These are phyloP conservation scores for Drosera capensis DNA, from an alignment of 148 eudicot genomes.

Conservation along the genomic window DNA sequence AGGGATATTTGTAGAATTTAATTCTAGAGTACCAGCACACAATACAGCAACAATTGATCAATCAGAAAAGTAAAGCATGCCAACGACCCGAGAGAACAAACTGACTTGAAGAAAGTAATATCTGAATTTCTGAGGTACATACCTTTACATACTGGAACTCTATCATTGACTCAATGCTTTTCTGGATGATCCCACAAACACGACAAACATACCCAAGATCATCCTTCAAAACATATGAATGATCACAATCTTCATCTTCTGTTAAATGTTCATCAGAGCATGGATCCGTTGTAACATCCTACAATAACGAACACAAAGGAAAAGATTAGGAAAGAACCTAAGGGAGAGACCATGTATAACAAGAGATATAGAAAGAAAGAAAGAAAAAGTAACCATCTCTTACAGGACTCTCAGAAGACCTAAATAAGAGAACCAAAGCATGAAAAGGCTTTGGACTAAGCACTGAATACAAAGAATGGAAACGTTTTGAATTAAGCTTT, in stretches of 20 bases:
- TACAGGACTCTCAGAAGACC: no score
- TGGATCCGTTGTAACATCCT: conserved; percentile 45
- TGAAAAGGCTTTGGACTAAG: no score
- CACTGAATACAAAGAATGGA: no score
- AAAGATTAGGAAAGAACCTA: not conserved
- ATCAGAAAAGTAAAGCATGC: no score
- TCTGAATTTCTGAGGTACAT: no score
- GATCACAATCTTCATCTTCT: conserved; percentile 78
- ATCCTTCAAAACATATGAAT: conserved; percentile 69
- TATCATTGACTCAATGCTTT: conserved; percentile 66
- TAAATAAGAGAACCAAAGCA: no score
- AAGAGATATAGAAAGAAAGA: not conserved
- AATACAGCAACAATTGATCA: no score
- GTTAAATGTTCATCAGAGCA: conserved; percentile 19
- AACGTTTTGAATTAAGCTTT: no score
- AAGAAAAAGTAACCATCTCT: not conserved
- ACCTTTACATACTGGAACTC: conserved; percentile 73
- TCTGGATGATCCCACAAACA: conserved; percentile 73
- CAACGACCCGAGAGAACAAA: no score
- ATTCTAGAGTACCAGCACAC: no score
- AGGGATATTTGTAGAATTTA: no score
- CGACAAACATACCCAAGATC: conserved; percentile 94
- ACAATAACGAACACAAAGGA: conserved; percentile 10
- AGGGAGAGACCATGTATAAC: no score
- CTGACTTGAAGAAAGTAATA: not conserved